These are phyloP conservation scores for Solanum chaucha DNA, from an alignment of 257 asterid genomes.

Conservation along the genomic window DNA sequence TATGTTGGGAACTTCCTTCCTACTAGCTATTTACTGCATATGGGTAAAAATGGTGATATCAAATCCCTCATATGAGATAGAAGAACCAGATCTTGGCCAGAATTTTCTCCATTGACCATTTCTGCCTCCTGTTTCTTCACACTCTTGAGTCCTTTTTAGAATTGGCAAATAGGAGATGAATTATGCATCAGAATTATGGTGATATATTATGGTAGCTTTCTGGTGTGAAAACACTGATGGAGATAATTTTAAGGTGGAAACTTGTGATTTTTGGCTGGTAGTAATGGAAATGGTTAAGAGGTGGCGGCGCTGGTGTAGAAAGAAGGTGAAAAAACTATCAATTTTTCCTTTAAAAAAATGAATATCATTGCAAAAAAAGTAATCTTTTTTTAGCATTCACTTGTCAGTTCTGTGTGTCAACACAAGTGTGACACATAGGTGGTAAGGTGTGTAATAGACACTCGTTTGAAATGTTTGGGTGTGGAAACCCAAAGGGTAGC, in stretches of 20 bases:
- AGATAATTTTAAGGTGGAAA: background rate
- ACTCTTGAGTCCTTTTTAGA: background rate
- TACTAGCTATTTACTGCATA: background rate
- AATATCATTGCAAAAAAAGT: background rate
- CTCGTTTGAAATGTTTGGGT: background rate
- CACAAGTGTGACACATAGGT: background rate
- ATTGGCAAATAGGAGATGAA: background rate
- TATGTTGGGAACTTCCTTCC: background rate
- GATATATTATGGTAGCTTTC: background rate
- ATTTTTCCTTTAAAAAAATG: background rate
- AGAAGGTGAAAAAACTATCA: background rate
- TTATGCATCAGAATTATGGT: background rate
- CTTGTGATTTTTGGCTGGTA: background rate
- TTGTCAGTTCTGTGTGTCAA: background rate
- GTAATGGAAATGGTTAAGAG: background rate
- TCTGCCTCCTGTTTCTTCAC: background rate
- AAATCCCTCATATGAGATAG: background rate
- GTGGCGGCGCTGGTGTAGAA: background rate
- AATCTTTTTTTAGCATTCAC: background rate
- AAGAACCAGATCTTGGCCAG: background rate
- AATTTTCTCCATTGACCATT: background rate
- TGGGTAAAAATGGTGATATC: background rate
- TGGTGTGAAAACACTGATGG: background rate
- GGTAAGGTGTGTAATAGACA: background rate
- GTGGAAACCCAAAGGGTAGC: background rate